phyloP scores from a whole-genome alignment of 1,284 basidiomycete genomes.

The Moesziomyces sp. region DNA sequence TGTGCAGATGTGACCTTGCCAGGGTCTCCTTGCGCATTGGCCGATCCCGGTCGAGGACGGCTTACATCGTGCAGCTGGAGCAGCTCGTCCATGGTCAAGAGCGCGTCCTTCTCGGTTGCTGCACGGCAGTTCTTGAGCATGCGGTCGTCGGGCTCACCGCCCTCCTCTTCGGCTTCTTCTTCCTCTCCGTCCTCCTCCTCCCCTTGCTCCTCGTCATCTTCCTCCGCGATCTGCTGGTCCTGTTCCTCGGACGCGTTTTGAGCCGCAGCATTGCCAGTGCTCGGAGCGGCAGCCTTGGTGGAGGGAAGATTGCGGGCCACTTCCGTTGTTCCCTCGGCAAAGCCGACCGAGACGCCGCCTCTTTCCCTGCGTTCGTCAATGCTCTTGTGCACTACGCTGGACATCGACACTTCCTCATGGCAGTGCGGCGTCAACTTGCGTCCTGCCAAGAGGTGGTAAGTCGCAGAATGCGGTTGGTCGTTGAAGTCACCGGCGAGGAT shows the following conservation, averaged over 20 bases:
- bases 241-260: background rate
- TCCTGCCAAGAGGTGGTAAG: constrained; percentile 79
- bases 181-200: constrained; percentile 16
- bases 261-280: background rate
- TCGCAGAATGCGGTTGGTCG: constrained; percentile 84
- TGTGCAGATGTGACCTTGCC: background rate
- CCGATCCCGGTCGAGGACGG: constrained; percentile 33
- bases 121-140: constrained; percentile 81
- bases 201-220: constrained; percentile 30
- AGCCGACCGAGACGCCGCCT: constrained; percentile 33
- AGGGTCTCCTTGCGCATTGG: background rate
- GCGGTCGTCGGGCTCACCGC: constrained; percentile 70
- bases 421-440: constrained; percentile 70
- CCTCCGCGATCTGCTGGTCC: constrained; percentile 3
- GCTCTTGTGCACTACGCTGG: constrained; percentile 83
- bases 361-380: constrained; percentile 72
- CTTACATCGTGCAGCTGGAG: constrained; percentile 71
- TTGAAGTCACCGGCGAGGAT: constrained; percentile 93
- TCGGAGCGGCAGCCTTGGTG: constrained; percentile 58
- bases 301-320: constrained; percentile 44
- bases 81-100: constrained; percentile 77
- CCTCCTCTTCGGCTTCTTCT: constrained; percentile 29
- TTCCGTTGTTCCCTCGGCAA: constrained; percentile 55
- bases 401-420: constrained; percentile 72
- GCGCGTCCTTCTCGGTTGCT: constrained; percentile 76